Evolutionary conservation across 2,329 filamentous ascomycete species (phyloP), one percentile per base, ranked within the genome.

Genomic region (Cladosporium velox): DNA sequence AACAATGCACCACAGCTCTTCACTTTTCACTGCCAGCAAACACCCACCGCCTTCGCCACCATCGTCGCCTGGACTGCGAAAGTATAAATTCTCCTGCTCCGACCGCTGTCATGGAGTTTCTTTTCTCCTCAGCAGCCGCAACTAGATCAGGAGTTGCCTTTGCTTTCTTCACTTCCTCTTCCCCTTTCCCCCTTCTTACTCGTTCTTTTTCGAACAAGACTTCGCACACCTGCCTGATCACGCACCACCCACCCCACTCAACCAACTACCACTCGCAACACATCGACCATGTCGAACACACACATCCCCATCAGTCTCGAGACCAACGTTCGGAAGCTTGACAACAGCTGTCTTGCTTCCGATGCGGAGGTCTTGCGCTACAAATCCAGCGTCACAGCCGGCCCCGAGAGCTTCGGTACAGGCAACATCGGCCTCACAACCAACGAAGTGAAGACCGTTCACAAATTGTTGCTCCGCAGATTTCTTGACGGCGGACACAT

Each of bases 141-240:
- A 32, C 47, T 63, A 54, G 60, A 55, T 63, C 60, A 63, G 51
- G 32, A 63, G 49, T 35, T 55, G 60, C 35, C 38, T 41, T 55
- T 63, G 60, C 49, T 63, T 63, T 24, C 60, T 41, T 32, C 32
- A 30, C 14, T 63, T 34, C 44, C 35, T 28, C 44, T 10, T 2
- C 14, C 60, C 51, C 24, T 4, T 30, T 55, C 32, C 35, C 35
- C 38, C 38, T 44, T 44, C 38, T 44, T 10, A 44, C 38, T n/a
- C 38, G 32, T 44, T 18, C 24, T 12, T 35, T 28, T 12, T 35
- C 18, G 24, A 18, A n/a, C 15, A 59, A 35, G 24, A n/a, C 24
- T 44, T 18, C 38, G 7, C 1, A 1, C 8, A 26, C 21, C 38
- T 26, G 26, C 44, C 51, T 63, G 60, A 55, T 62, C 47, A 47